Conservation (phyloP, 1,139 yeast genomes). For the Zygosaccharomyces pseudobailii region DNA sequence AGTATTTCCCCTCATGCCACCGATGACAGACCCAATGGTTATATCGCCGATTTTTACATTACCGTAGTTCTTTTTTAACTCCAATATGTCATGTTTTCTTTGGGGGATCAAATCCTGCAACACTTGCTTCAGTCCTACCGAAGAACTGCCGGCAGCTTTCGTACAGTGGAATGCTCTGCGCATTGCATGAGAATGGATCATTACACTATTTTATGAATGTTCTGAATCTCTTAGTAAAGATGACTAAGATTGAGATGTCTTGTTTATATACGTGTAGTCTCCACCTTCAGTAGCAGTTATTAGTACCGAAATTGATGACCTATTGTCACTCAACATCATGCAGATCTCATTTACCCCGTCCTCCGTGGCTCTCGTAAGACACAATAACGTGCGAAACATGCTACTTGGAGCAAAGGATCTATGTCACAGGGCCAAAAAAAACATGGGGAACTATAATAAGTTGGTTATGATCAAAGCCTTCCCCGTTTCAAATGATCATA, state of each 20-base stretch:
- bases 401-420: not conserved
- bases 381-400: not conserved
- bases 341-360: not conserved
- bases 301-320: not conserved
- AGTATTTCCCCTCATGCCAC: conserved; percentile 54
- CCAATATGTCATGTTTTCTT: conserved; percentile 36
- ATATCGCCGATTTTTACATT: conserved; percentile 39
- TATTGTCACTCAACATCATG: not conserved
- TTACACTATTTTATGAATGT: not conserved
- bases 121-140: conserved; percentile 35
- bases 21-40: conserved; percentile 43
- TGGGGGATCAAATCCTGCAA: conserved; percentile 41
- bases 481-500: not conserved
- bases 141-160: conserved; percentile 1
- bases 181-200: not conserved
- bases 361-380: not conserved
- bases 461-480: not conserved
- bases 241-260: not conserved
- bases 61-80: conserved; percentile 37
- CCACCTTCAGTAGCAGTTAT: not conserved
- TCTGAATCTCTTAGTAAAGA: too few species aligned
- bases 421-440: not conserved
- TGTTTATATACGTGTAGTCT: not conserved
- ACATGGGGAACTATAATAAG: not conserved
- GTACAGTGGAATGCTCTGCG: conserved; percentile 6